Base-by-base conservation (phyloP, 768 basidiomycete species). In the Myochromella boudieri region DNA sequence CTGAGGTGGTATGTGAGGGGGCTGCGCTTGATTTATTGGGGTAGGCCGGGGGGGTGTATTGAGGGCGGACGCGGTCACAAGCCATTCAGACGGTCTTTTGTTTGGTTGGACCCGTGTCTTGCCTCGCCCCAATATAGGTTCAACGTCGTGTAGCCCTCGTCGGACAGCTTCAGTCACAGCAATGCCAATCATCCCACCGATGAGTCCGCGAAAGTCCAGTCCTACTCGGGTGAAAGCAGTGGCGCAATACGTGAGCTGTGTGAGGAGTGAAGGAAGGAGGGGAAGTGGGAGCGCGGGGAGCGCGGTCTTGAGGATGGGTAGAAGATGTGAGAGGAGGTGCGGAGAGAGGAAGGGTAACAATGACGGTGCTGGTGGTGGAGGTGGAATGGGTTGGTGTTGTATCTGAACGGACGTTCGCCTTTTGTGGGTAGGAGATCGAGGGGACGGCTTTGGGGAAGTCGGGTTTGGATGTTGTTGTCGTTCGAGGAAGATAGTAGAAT, bases 161-260 rank as follows among this genome's bases (percentile, higher is more conserved):
- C 68, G 67, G 26, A 88, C 80, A 6, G 80, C 76, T 21, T 68
- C 63, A 3, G 76, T 61, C 9, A 93, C 84, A 1, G 88, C 86
- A 36, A 70, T 65, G 29, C 75, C 74, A 61, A 94, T 84, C 2
- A 88, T 69, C n/a, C 76, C 74, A 3, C 77, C 77, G 24, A 97
- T 68, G 14, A 86, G 66, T 0, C 75, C 66, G 25, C 85, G 80
- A 65, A 99, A 98, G 61, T 97, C 95, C 57, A 95, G 76, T 0
- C 95, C 95, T 12, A 95, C 78, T n/a, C 94, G 82, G 0, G 91
- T 77, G 59, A 97, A 97, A 1, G 94, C 93, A 14, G 84, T 82
- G 6, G 93, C 84, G 62, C 95, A 97, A 66, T 98, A 97, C 10
- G 89, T 87, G 36, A 98, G 78, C 58, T 98, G 95, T 0, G 94